Evolutionary conservation across 805 yeast species (phyloP), one percentile per base, ranked within the genome.

Genomic region (Aciculoconidium aculeatum): DNA sequence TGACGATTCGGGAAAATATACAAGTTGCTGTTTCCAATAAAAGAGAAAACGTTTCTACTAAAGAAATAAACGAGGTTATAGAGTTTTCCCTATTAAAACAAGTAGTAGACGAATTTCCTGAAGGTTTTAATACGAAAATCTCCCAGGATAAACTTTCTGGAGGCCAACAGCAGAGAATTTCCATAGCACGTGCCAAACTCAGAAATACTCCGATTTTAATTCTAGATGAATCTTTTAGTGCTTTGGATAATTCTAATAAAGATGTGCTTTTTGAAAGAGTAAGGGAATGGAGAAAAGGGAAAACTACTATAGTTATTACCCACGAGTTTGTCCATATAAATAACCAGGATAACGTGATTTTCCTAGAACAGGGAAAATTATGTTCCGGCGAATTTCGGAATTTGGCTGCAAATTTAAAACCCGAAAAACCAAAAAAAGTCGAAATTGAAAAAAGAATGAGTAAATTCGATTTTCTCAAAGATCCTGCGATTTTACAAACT

Each of bases 121-220:
- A 46, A 4, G 85, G 88, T 0, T 19, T 74, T 3, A 65, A 80
- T 11, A 73, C 83, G 0, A 36, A 47, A 3, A 39, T 84, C 6
- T 72, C 77, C 0, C 44, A 47, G 2, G 55, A 60, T 0, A 41
- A 45, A 2, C 57, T 90, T 6, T 84, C 95, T 39, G 97, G 97
- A 4, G 99, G 99, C 0, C 96, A 92, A 51, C 72, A 68, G 32
- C 98, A 92, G 54, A 63, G 88, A 37, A 64, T 92, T 3, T 81
- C 90, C 0, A 45, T 92, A 16, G 96, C 97, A 0, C 66, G 96
- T 31, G 96, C 96, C 0, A 66, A 65, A 32, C 35, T 87, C 3
- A 65, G 85, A 37, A 70, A 92, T 45, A 55, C 94, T 0, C 84
- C 88, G 0, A 68, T 92, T 4, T 55, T 90, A 35, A 70, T 92